Evolutionary conservation across 139 green algal genomes (phyloP), one percentile per base, ranked within the genome.

Genomic region (Nannochloris sp.): DNA sequence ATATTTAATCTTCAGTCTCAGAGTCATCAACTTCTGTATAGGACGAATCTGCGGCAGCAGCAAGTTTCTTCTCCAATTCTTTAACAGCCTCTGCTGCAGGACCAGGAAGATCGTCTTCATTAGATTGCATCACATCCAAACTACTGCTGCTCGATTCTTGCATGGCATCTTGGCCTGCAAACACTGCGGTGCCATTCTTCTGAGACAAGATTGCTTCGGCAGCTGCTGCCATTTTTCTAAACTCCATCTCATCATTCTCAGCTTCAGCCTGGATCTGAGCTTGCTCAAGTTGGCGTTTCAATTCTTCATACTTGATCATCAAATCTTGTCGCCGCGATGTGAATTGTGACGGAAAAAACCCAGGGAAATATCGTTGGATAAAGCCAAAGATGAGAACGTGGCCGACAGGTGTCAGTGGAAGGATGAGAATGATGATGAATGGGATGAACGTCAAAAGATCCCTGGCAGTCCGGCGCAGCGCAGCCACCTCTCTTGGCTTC

Each of bases 361-460:
- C 78, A 0, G 93, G 93, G 73, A 99, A 99, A 81, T 98, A 98
- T 48, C 78, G 69, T 75, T 98, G 92, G 29, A 97, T 84, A 80
- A 98, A 96, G 36, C 84, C 80, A 73, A 97, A 99, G 21, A 98
- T 81, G 11, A 97, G 78, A 31, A 99, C 93, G 73, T 99, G 93
- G 44, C 93, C 93, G 48, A 98, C 80, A 3, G 93, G 93, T 3
- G 90, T 96, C 19, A 99, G 71, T 6, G 93, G 93, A 15, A 90
- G 78, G 71, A 99, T 95, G 27, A 99, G 83, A 75, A 99, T 99
- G 80, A 97, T 91, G 70, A 81, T 85, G 72, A 98, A 99, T 44
- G 92, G 92, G 16, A 98, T 79, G 68, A 99, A 95, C 12, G 85
- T 85, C 0, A 96, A 74, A 49, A 98, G 23, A 72, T 99, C 93